Conservation (phyloP, 148 eudicot species). For the Rhododendron kiyosumense region DNA sequence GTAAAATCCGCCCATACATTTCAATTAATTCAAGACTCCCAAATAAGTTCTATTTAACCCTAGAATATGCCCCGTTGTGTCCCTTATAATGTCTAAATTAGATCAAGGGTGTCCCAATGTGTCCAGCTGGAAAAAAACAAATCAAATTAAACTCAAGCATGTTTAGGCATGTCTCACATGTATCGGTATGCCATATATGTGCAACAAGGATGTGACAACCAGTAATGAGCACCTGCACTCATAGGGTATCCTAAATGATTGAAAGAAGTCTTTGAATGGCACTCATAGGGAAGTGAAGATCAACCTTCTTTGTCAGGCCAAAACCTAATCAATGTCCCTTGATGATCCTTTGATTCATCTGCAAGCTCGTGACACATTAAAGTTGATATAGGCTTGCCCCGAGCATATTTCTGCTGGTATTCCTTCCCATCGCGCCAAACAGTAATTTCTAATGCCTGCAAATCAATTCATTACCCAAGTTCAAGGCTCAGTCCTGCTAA, state of each 20-base stretch:
- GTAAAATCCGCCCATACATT: not conserved
- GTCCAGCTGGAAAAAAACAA: not conserved
- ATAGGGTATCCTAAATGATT: not conserved
- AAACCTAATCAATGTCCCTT: constrained; percentile 78
- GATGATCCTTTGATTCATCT: constrained; percentile 37
- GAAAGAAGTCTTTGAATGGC: not conserved
- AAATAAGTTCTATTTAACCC: not conserved
- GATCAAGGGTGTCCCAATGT: not conserved
- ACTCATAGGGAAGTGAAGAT: not conserved
- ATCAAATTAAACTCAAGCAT: not conserved
- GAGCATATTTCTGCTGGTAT: constrained; percentile 76
- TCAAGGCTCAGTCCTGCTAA: not conserved
- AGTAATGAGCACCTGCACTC: not conserved
- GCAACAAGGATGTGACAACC: not conserved
- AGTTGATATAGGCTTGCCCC: constrained; percentile 75
- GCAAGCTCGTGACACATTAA: constrained; percentile 56
- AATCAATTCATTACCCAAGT: constrained; percentile 2
- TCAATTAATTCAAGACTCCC: not conserved
- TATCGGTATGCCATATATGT: not conserved
- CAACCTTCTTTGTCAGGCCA: constrained; percentile 90
- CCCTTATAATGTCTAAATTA: not conserved
- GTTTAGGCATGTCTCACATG: not conserved
- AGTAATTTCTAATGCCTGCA: constrained; percentile 73
- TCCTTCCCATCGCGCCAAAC: constrained; percentile 89
- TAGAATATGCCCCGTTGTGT: not conserved